Percentiles rank a stretch among this genome's conserved stretches.
Conservation (phyloP, 768 basidiomycete genomes). For the Boletus edulis region DNA sequence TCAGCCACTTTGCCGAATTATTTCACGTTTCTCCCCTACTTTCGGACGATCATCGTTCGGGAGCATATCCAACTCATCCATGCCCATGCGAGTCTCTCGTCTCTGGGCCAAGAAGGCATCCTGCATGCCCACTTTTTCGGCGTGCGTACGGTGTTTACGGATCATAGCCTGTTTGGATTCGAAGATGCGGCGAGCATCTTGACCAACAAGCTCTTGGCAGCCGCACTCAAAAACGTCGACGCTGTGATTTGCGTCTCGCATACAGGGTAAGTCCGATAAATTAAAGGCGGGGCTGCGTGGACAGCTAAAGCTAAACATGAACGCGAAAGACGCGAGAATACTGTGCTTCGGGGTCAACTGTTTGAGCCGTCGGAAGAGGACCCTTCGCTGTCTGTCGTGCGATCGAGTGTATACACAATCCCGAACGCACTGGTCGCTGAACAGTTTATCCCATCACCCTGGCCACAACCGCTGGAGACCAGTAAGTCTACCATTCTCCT, state of each 20-base stretch:
- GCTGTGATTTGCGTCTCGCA: conserved; percentile 96
- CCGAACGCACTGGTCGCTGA: conserved; percentile 90
- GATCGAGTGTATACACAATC: conserved; percentile 80
- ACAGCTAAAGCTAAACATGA: not conserved
- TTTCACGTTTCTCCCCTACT: conserved; percentile 87
- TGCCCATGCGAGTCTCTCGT: conserved; percentile 87
- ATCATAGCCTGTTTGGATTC: conserved; percentile 95
- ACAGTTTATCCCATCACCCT: conserved; percentile 69
- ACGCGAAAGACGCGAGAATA: conserved; percentile 85
- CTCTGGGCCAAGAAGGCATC: conserved; percentile 90
- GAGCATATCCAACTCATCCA: conserved; percentile 89
- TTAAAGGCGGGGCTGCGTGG: not conserved
- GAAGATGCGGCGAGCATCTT: conserved; percentile 96
- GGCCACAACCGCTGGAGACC: conserved; percentile 43
- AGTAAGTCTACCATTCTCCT: conserved; percentile 39
- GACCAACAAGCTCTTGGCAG: conserved; percentile 93
- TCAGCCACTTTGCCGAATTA: conserved; percentile 95
- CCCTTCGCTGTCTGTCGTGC: conserved; percentile 43
- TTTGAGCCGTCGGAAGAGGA: conserved; percentile 51
- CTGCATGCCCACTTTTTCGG: conserved; percentile 86
- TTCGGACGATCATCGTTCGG: conserved; percentile 82
- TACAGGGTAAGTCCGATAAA: conserved; percentile 65
- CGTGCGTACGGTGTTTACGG: conserved; percentile 91
- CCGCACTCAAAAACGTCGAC: conserved; percentile 85
- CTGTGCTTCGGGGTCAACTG: conserved; percentile 81